Base-by-base conservation (phyloP, 2,329 filamentous ascomycete genomes). In the Colletotrichum lupini region DNA sequence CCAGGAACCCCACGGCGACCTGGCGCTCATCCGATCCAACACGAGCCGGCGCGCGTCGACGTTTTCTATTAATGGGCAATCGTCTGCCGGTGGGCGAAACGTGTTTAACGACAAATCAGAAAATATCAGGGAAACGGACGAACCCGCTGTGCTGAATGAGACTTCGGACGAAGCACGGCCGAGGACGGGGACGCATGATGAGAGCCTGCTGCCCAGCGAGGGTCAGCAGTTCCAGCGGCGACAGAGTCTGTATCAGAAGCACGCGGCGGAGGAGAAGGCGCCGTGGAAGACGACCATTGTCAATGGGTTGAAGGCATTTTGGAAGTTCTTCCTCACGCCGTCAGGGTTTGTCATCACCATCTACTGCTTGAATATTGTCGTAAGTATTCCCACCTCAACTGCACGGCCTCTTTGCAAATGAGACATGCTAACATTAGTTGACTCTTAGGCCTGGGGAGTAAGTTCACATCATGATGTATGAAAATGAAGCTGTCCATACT, bases 351-450 rank as follows among this genome's bases (percentile, higher is more conserved):
- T 79, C 65, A 80, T 80, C 32, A 79, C 76, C 14, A 77, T 80
- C 5, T 80, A 80, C 67, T 76, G 76, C 49, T 63, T 80, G 0
- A 80, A 80, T 68, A 78, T 80, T 68, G 79, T 80, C 22, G 79
- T 80, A 72, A 12, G 77, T 76, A 42, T 6, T 1, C 5, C 5
- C 1, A 3, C 16, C 14, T 42, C 16, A 19, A 0, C 3, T 22
- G 28, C 30, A 11, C 12, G 5, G 14, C n/a, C 22, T 6, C 14
- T 14, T 12, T 28, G 46, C 1, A 2, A 49, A 16, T n/a, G 14
- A 11, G 46, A 16, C 12, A 42, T 19, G 26, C 71, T 73, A 35
- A 73, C 30, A 19, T 22, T 3, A 61, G 62, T 28, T 14, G 58
- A 71, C 32, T 53, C 11, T 24, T 24, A 77, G 74, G 77, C 68